Base-by-base conservation (phyloP, 2,329 filamentous ascomycete species). In the Graphilbum ipis-grandicollis region DNA sequence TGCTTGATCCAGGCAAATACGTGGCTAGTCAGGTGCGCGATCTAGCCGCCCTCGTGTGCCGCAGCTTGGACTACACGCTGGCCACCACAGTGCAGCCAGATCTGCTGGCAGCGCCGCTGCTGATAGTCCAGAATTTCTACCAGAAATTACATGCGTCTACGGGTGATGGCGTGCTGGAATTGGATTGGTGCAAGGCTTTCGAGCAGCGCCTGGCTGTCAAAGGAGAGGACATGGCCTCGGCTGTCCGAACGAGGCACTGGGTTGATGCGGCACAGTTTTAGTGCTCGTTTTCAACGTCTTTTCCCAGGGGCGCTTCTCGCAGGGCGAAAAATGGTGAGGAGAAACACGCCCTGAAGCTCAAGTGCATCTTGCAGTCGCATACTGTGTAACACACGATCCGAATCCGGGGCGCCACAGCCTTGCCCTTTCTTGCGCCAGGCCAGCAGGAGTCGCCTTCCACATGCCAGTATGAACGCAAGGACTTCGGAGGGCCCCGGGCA, bases 41-140 rank as follows among this genome's bases (percentile, higher is more conserved):
- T 35, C 50, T 66, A 25, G 66, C 66, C 1, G 57, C 55, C 9
- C 58, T 62, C 37, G 60, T 70, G 14, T 71, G 68, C 43, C 58
- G 65, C 30, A 59, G 60, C 3, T 49, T 71, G 5, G 67, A 70
- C 40, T 63, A 57, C 32, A 59, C 58, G 0, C 51, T 69, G 5
- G 50, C 47, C 7, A 52, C 49, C 3, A 63, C 57, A 2, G 53
- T 54, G 13, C 63, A 67, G 50, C 64, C 63, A 2, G 63, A 67
- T 41, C 43, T 65, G 43, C 44, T 68, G 14, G 47, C 55, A 9
- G 55, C 54, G 10, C 62, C 63, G 4, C 53, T 68, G 48, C 52
- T 48, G 8, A 54, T 61, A 13, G 61, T 57, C 1, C 48, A 59
- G 42, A 49, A 56, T n/a, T 57, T 62, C 26, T 68, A 60, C 43